Base-by-base conservation (phyloP, 164 flowering plant genomes). In the Buxus sempervirens region DNA sequence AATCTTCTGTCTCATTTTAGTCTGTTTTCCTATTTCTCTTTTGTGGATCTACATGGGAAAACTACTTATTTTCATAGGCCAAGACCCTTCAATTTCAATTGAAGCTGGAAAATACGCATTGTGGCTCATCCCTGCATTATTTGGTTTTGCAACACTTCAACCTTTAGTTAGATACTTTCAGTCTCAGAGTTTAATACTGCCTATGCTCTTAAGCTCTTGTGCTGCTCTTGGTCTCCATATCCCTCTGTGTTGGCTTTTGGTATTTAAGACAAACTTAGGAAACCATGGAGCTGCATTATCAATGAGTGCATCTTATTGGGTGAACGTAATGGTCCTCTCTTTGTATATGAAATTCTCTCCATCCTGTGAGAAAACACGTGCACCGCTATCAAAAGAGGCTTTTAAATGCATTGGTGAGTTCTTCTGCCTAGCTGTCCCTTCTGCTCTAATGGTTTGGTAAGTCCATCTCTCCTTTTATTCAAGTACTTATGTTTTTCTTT, bases 381-480 rank as follows among this genome's bases (percentile, higher is more conserved):
- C 76, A 4, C 82, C 87, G 4, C 23, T 86, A 20, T 82, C 97
- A 0, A 80, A 68, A 78, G 95, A 89, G 66, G 62, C 86, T 0
- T 82, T 94, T 62, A 68, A 54, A 9, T 92, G 89, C 24, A 72
- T 90, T 6, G 48, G 74, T 24, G 82, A 82, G 67, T 91, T 91
- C 74, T 84, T 90, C 45, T 77, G 82, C 6, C 78, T 85, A 5
- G 96, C 97, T 6, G 38, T 95, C 41, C 92, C 98, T 76, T 95
- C 98, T 55, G 87, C 96, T 56, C 71, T 83, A 6, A 94, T 94
- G 98, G 71, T 84, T 28, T 91, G 97, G 98, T 91, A 82, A 73
- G 24, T 36, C 13, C 41, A n/a, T n/a, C 28, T 68, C 25, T 28
- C 27, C 58, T 63, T 6, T 22, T 15, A 1, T 41, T 19, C 21